phyloP scores from a whole-genome alignment of 2,329 filamentous ascomycete genomes.

The Penicillium fuscoglaucum region DNA sequence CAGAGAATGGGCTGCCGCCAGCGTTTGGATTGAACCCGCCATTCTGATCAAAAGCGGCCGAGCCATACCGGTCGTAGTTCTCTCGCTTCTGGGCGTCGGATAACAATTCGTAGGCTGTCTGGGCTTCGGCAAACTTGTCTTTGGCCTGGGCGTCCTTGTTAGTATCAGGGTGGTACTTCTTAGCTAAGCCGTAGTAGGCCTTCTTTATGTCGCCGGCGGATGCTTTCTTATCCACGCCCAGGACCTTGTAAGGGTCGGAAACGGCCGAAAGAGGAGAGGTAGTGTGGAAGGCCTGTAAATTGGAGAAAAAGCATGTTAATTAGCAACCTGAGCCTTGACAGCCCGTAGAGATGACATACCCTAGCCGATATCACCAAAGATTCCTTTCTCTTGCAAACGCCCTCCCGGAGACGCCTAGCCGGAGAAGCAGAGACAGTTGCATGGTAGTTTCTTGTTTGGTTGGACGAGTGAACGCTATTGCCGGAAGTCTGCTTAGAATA shows the following conservation, averaged over 20 bases:
- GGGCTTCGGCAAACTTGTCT: conserved; percentile 90
- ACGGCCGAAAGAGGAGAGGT: conserved; percentile 63
- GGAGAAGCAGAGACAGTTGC: conserved; percentile 28
- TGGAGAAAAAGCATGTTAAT: not conserved
- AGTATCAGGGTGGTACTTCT: conserved; percentile 97
- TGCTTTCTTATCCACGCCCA: conserved; percentile 82
- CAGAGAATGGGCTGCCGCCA: conserved; percentile 56
- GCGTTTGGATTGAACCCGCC: conserved; percentile 77
- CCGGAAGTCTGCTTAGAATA: conserved; percentile 38
- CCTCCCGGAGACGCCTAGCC: conserved; percentile 30
- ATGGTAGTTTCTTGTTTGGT: conserved; percentile 41
- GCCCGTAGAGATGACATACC: conserved; percentile 30
- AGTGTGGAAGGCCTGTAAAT: conserved; percentile 44
- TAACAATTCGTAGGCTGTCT: conserved; percentile 89
- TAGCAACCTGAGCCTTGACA: not conserved
- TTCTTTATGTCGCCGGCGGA: conserved; percentile 91
- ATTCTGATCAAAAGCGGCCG: conserved; percentile 67
- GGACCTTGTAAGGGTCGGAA: conserved; percentile 81
- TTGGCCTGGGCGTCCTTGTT: conserved; percentile 95
- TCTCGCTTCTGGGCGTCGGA: conserved; percentile 92
- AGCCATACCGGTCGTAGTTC: conserved; percentile 86
- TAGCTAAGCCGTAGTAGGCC: conserved; percentile 94
- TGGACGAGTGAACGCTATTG: conserved; percentile 31
- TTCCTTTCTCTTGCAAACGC: conserved; percentile 28
- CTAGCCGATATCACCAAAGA: conserved; percentile 28